Conservation (phyloP, 257 asterid genomes). For the Eustoma russellianum region DNA sequence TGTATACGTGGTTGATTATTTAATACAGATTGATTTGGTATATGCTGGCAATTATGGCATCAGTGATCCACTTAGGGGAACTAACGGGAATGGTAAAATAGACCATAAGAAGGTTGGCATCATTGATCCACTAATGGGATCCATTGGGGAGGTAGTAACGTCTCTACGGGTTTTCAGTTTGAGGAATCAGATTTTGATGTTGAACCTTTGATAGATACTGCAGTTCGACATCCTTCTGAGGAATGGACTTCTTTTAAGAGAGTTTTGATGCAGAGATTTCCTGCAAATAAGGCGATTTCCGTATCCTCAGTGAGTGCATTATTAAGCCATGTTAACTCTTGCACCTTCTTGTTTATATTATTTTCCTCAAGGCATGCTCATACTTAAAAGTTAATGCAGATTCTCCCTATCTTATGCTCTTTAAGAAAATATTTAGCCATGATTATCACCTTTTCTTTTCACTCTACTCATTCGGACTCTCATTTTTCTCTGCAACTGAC, state of each 20-base stretch:
- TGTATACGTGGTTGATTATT: too few relatives aligned
- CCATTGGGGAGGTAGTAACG: constrained; percentile 21
- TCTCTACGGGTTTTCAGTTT: constrained; percentile 17
- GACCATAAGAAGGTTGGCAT: constrained; percentile 22
- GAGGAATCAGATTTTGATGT: constrained; percentile 23
- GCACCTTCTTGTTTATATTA: background rate
- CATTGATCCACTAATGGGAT: constrained; percentile 55
- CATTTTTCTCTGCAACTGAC: too few relatives aligned
- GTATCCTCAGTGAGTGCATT: constrained; percentile 37
- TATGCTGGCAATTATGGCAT: constrained; percentile 24
- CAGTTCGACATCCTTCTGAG: constrained; percentile 27
- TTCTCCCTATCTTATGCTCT: background rate
- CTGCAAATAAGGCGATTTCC: constrained; percentile 44
- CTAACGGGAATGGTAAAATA: constrained; percentile 22
- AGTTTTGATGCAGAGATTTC: constrained; percentile 60
- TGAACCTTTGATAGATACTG: constrained; percentile 11
- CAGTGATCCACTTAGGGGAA: constrained; percentile 56
- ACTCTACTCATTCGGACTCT: too few relatives aligned
- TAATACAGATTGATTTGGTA: constrained; percentile 28
- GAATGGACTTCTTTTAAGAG: constrained; percentile 65
- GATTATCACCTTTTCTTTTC: too few relatives aligned
- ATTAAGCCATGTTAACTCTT: constrained; percentile 3
- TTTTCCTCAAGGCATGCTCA: too few relatives aligned
- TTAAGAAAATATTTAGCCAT: too few relatives aligned
- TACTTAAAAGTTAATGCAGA: too few relatives aligned